Base-by-base conservation (phyloP, 2,329 filamentous ascomycete genomes). In the Nigrograna mackinnonii region DNA sequence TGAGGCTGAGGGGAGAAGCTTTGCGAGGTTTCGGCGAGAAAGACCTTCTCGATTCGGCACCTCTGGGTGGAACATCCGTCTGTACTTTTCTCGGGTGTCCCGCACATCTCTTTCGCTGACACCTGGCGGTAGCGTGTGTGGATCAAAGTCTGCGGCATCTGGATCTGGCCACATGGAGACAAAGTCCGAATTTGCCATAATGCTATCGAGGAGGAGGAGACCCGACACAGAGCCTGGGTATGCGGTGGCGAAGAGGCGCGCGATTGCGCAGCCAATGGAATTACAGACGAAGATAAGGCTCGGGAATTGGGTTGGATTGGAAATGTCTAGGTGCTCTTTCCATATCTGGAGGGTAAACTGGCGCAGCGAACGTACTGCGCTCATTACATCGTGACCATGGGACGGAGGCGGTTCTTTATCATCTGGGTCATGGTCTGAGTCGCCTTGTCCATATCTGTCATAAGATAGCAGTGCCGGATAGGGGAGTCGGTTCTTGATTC, bases 381-480 rank as follows among this genome's bases (percentile, higher is more conserved):
- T 68, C 22, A 65, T 59, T 5, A 69, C 62, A 48, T 79, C 76
- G 47, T 82, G 79, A 5, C 71, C 75, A 41, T 79, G 68, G 22
- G 60, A 64, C 17, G 61, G 59, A 3, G 54, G 60, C 12, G 53
- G 55, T 6, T 69, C 50, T 32, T 45, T 40, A 35, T 69, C 65
- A 28, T 51, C 48, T 12, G 64, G 72, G 36, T 82, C 78, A 3
- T 62, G 57, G n/a, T 79, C 77, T 35, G 57, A 74, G 52, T 66
- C 73, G 7, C 79, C 79, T 57, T 83, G 80, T 6, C 80, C 79
- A 50, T 75, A 82, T 31, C 80, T 78, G 58, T 83, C 80, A 47
- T 83, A 83, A 33, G 73, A 74, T 3, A 83, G 65, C 14, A 82
- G 57, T 12, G 67, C 65, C 1, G 74, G 75, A 37, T 67, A 65